A percentile compares a stretch with the other conserved stretches of the same genome.
phyloP scores from a whole-genome alignment of 176 grass and related monocot genomes.

The Tillandsia leiboldiana region DNA sequence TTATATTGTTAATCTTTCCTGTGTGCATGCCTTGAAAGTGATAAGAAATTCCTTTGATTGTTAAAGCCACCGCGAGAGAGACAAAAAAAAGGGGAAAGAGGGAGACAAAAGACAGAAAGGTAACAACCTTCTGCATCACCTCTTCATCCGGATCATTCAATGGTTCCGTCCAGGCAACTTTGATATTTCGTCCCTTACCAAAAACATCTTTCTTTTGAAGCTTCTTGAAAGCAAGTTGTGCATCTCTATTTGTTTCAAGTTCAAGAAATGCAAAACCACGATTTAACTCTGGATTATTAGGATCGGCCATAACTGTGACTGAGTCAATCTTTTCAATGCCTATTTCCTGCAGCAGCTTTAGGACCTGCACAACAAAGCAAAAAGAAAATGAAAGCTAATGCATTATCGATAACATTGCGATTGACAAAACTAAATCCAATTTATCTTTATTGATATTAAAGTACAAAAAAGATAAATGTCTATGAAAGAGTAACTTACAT shows the following conservation, averaged over 20 bases:
- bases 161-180: conserved; percentile 43
- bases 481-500: conserved; percentile 35
- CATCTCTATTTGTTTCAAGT: conserved; percentile 54
- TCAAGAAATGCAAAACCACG: conserved; percentile 59
- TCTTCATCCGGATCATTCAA: conserved; percentile 43
- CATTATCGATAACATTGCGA: neutral
- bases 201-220: conserved; percentile 44
- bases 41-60: too few relatives aligned
- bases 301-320: conserved; percentile 38
- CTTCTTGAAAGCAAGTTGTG: conserved; percentile 50
- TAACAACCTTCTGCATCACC: conserved; percentile 43
- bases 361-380: conserved; percentile 25
- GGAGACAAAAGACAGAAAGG: neutral
- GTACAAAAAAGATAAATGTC: neutral
- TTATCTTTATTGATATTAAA: neutral
- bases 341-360: conserved; percentile 35
- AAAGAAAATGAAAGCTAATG: conserved; percentile 3
- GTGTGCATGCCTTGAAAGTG: too few relatives aligned
- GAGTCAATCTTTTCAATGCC: conserved; percentile 51
- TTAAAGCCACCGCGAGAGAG: too few relatives aligned
- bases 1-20: too few relatives aligned
- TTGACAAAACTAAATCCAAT: conserved; percentile 9
- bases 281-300: conserved; percentile 34
- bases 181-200: conserved; percentile 34
- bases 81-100: neutral